These are phyloP conservation scores for Amanita inopinata DNA, from an alignment of 768 basidiomycete genomes.

Conservation along the genomic window DNA sequence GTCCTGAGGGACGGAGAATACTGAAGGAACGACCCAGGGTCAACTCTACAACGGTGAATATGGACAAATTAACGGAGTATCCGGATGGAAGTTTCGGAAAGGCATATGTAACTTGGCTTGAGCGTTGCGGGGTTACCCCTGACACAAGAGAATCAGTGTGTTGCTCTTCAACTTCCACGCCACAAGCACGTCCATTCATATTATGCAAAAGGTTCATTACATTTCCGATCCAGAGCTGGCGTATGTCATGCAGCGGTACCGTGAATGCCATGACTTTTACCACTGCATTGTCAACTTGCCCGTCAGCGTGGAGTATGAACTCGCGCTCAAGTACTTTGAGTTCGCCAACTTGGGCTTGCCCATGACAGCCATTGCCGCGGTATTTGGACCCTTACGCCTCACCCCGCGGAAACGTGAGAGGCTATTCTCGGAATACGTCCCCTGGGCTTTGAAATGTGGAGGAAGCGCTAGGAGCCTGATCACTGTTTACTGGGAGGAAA, in stretches of 20 bases:
- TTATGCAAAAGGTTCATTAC: conserved; percentile 73
- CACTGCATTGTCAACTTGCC: conserved; percentile 87
- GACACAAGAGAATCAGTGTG: conserved; percentile 86
- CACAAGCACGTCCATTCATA: neutral
- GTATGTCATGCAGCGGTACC: conserved; percentile 96
- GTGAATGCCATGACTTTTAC: conserved; percentile 97
- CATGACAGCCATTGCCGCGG: conserved; percentile 72
- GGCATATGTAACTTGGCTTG: conserved; percentile 85
- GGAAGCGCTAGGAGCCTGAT: conserved; percentile 66
- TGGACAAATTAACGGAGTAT: conserved; percentile 52
- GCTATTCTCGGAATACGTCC: conserved; percentile 75
- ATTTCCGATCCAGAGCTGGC: conserved; percentile 92
- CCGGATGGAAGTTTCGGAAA: conserved; percentile 79
- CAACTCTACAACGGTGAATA: conserved; percentile 65
- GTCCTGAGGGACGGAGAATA: conserved; percentile 76
- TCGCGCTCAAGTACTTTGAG: conserved; percentile 93
- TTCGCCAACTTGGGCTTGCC: conserved; percentile 88
- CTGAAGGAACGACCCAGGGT: conserved; percentile 79
- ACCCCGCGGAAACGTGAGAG: conserved; percentile 40
- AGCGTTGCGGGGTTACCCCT: conserved; percentile 80
- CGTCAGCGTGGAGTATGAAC: conserved; percentile 82
- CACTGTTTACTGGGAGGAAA: conserved; percentile 91
- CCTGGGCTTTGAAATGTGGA: conserved; percentile 88
- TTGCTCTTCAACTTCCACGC: conserved; percentile 9
- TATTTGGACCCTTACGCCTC: conserved; percentile 73